phyloP scores from a whole-genome alignment of 495 filamentous ascomycete species.

The Rhizodiscina lignyota region DNA sequence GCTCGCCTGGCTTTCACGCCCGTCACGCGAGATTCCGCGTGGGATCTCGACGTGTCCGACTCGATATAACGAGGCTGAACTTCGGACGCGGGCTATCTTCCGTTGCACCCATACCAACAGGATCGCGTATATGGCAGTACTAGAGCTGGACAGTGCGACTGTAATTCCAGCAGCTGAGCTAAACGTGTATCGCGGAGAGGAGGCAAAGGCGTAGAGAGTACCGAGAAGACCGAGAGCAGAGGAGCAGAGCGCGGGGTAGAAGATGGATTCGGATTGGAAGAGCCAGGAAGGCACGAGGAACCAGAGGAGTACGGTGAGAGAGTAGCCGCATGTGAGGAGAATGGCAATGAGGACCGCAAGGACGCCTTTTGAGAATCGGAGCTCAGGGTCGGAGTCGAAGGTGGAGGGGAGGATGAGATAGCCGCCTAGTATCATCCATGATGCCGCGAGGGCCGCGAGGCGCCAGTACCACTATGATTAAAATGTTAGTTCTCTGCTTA shows the following conservation, averaged over 20 bases:
- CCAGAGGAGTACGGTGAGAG: constrained; percentile 20
- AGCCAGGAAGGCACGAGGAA: constrained; percentile 16
- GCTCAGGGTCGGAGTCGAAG: constrained; percentile 14
- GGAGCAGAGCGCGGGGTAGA: constrained; percentile 17
- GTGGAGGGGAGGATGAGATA: constrained; percentile 21
- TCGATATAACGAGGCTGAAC: background rate
- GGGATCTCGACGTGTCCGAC: no score
- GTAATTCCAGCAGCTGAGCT: constrained; percentile 12
- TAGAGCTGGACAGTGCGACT: constrained; percentile 12
- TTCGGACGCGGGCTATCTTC: constrained; percentile 7
- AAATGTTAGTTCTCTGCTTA: background rate
- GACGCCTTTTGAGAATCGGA: constrained; percentile 15
- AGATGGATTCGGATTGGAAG: constrained; percentile 21
- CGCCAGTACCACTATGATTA: constrained; percentile 1
- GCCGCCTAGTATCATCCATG: constrained; percentile 1
- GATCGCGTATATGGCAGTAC: constrained; percentile 16
- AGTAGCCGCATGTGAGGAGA: constrained; percentile 22
- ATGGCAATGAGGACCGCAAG: constrained; percentile 20
- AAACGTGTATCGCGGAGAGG: constrained; percentile 14
- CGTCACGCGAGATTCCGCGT: no score
- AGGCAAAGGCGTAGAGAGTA: constrained; percentile 22
- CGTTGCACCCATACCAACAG: constrained; percentile 21
- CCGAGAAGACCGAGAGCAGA: constrained; percentile 21
- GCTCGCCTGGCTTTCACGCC: no score
- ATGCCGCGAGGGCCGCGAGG: background rate